These are phyloP conservation scores for Cyclotella baltica DNA, from an alignment of 108 stramenopile genomes.

Conservation along the genomic window DNA sequence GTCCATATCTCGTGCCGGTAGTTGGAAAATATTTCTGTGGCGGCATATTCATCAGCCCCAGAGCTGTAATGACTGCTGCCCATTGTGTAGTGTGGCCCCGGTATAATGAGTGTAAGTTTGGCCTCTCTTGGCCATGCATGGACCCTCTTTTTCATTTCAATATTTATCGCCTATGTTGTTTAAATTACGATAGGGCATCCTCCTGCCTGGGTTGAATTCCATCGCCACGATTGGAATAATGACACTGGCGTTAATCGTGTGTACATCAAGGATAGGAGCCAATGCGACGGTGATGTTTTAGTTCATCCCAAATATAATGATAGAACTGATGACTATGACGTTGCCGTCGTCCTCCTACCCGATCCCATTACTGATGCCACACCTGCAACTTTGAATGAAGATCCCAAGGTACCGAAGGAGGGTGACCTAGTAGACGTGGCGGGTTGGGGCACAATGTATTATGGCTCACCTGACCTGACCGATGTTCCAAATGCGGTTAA, in stretches of 20 bases:
- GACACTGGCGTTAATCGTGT: constrained; percentile 1
- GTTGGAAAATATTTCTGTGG: not conserved
- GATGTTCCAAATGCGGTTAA: not conserved
- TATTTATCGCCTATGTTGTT: not conserved
- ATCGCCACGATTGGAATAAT: not conserved
- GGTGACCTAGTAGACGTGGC: not conserved
- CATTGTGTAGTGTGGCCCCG: not conserved
- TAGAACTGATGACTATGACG: not conserved
- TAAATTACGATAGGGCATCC: not conserved
- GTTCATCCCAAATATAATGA: not conserved
- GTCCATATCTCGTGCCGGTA: constrained; percentile 7
- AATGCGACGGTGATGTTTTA: constrained; percentile 5
- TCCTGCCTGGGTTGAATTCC: not conserved
- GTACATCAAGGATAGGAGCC: not conserved
- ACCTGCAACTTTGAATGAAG: constrained; percentile 1
- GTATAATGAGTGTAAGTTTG: not conserved
- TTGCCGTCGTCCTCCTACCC: not conserved
- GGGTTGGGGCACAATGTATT: not conserved
- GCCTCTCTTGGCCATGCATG: not conserved
- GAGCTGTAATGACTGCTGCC: constrained; percentile 4
- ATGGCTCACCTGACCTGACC: not conserved
- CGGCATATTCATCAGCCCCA: not conserved
- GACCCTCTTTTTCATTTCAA: not conserved
- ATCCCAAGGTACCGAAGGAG: not conserved
- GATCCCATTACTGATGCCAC: not conserved